These are phyloP conservation scores for Hyaloscypha hepaticicola DNA, from an alignment of 495 filamentous ascomycete genomes.

Conservation along the genomic window DNA sequence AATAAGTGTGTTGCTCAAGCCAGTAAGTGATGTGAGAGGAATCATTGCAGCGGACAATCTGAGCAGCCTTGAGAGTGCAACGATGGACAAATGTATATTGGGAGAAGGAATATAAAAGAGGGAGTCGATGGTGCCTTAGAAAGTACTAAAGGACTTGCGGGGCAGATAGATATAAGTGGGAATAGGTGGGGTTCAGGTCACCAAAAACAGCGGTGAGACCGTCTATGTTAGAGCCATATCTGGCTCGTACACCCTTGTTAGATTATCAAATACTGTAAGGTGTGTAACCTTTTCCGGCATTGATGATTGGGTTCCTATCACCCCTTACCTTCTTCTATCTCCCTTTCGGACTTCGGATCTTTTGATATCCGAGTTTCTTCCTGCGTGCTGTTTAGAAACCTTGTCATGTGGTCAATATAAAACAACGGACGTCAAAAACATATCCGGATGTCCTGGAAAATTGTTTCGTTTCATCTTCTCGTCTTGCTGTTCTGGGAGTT, in stretches of 20 bases:
- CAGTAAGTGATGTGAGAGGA: not conserved
- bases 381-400: not conserved
- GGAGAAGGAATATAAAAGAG: not conserved
- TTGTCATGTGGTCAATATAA: not conserved
- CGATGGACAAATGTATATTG: not conserved
- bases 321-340: no score
- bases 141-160: no score
- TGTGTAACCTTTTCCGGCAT: not conserved
- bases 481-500: not conserved
- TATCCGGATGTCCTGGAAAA: not conserved
- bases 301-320: not conserved
- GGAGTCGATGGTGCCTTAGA: not conserved
- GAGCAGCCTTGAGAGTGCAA: not conserved
- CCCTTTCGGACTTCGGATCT: not conserved
- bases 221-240: conserved; percentile 1
- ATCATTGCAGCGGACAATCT: not conserved
- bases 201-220: not conserved
- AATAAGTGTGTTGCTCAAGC: not conserved
- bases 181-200: not conserved
- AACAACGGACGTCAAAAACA: not conserved
- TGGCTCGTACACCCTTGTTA: conserved; percentile 10
- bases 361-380: not conserved
- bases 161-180: not conserved
- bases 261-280: conserved; percentile 5
- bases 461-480: not conserved